A percentile compares a stretch with the other conserved stretches of the same genome.
These are phyloP conservation scores for Backusella circina DNA, from an alignment of 192 early-diverging fungal species.

Conservation along the genomic window DNA sequence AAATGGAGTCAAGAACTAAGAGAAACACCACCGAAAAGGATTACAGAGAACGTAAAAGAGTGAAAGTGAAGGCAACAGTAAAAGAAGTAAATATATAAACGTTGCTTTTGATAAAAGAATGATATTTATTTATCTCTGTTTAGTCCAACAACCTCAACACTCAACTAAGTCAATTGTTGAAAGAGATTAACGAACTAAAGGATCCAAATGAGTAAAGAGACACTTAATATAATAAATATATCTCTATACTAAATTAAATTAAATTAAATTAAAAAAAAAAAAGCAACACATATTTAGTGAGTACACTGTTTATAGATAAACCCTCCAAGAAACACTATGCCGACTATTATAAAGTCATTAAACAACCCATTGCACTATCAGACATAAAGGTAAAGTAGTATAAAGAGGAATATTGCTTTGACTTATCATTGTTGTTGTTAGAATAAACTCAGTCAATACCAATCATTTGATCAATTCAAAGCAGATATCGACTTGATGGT, in stretches of 20 bases:
- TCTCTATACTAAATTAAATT: not conserved
- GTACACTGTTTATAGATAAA: slow-evolving; percentile 33
- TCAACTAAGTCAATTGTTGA: not conserved
- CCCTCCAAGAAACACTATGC: slow-evolving; percentile 40
- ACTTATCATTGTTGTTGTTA: not conserved
- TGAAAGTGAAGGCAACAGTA: not conserved
- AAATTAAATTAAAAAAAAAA: not conserved
- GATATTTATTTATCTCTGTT: no score
- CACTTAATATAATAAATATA: no score
- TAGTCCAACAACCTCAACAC: not conserved
- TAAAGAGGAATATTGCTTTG: not conserved
- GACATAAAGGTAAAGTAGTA: slow-evolving; percentile 40
- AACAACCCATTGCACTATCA: slow-evolving; percentile 55
- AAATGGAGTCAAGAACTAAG: slow-evolving; percentile 24
- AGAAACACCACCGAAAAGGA: slow-evolving; percentile 15
- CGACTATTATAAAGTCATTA: slow-evolving; percentile 50
- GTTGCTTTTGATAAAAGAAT: not conserved
- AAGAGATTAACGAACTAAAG: slow-evolving; percentile 12
- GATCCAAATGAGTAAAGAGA: slow-evolving; percentile 22
- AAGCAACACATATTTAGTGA: slow-evolving; percentile 27
- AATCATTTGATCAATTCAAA: slow-evolving; percentile 27
- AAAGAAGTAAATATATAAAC: not conserved
- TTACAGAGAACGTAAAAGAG: slow-evolving; percentile 22
- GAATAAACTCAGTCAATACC: slow-evolving; percentile 30
- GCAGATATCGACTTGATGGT: slow-evolving; percentile 45